Evolutionary conservation across 2,329 filamentous ascomycete genomes (phyloP), one percentile per base, ranked within the genome.

Genomic region (Colletotrichum viniferum): DNA sequence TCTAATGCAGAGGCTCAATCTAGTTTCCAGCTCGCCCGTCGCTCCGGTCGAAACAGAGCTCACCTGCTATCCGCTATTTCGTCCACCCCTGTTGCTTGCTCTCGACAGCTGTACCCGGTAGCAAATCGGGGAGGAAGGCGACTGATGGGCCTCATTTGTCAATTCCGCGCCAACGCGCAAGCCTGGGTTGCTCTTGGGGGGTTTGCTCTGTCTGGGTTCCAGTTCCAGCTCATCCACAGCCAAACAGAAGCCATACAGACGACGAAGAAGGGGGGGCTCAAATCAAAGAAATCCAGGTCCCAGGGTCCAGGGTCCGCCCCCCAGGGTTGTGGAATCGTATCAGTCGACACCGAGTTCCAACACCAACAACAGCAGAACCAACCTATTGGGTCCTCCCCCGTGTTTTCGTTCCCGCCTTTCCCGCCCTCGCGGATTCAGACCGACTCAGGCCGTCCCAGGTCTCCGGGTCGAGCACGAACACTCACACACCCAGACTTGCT

Each of bases 381-480:
- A 72, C 69, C 72, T 34, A 66, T 67, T 71, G 72, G 72, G 68
- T 75, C 69, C 73, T 64, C 72, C 72, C 65, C 69, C 63, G 63
- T 75, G 38, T 69, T 73, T 73, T 64, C 63, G 69, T 75, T 73
- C 73, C 63, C 73, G 73, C 69, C 69, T 67, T 68, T 75, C 73
- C 73, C 73, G 73, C 73, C 69, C 34, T 75, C 56, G 73, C 63
- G 73, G 73, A 68, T 56, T 75, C 63, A 75, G 73, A 73, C 69
- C 73, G 69, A 75, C 69, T 73, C 32, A 64, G 58, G 48, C 64
- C 28, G 69, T 63, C 63, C 73, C 73, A 68, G 69, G 36, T 73
- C 56, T 52, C 34, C 36, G 73, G 73, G 64, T 73, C 73, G 55
- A 60, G 32, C 26, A 52, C 43, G 43, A 52, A 52, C 43, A 52